Evolutionary conservation across 805 yeast genomes (phyloP).

Genomic region (Metschnikowia hibisci): DNA sequence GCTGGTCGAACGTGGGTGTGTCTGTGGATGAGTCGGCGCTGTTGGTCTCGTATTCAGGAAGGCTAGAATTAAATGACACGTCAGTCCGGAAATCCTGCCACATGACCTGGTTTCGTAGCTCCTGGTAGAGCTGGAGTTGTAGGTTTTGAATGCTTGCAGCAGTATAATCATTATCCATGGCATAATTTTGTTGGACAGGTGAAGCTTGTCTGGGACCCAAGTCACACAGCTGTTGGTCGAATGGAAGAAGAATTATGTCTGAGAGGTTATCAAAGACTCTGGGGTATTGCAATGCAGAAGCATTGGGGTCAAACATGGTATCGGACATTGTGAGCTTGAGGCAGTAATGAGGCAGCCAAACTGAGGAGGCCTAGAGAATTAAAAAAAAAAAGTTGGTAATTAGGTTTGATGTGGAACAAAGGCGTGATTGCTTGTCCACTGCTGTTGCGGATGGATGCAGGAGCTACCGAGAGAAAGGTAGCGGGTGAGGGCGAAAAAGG

Average conservation of each 20-base stretch:
- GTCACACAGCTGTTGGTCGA: constrained; percentile 1
- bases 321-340: not conserved
- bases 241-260: not conserved
- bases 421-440: not conserved
- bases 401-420: not conserved
- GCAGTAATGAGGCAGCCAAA: too few relatives aligned
- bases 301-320: not conserved
- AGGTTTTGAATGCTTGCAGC: constrained; percentile 6
- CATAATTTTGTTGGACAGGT: not conserved
- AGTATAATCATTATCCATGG: not conserved
- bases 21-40: constrained; percentile 15
- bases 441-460: not conserved
- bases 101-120: constrained; percentile 11
- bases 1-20: constrained; percentile 12
- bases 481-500: not conserved
- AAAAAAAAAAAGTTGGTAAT: not conserved
- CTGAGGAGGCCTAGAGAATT: not conserved
- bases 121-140: constrained; percentile 10
- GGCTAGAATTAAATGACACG: constrained; percentile 10
- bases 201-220: not conserved
- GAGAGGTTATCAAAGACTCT: not conserved
- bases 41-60: constrained; percentile 17
- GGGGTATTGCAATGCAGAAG: not conserved
- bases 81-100: constrained; percentile 14
- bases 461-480: not conserved